Conservation (phyloP, 306 rosid species). For the Rubus idaeus region DNA sequence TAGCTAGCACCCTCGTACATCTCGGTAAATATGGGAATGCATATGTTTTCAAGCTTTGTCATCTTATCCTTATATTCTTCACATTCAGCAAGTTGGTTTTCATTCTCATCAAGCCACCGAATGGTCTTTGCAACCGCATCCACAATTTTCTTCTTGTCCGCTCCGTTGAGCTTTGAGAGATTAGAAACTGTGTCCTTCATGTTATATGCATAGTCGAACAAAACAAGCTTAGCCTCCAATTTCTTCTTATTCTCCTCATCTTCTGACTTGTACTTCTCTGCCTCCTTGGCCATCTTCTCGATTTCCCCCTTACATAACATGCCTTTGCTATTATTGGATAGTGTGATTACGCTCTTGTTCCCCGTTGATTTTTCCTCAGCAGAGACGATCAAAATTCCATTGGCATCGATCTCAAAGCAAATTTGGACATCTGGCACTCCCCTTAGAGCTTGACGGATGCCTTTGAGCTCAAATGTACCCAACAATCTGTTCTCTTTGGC, state of each 20-base stretch:
- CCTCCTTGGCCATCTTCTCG: background rate
- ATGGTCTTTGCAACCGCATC: background rate
- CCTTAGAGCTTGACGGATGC: constrained; percentile 5
- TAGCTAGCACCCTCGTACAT: constrained; percentile 40
- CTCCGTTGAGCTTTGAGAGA: background rate
- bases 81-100: constrained; percentile 1
- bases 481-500: constrained; percentile 11
- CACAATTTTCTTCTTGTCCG: background rate
- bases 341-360: constrained; percentile 7
- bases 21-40: background rate
- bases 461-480: constrained; percentile 7
- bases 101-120: background rate
- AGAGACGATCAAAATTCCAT: constrained; percentile 5
- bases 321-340: constrained; percentile 1
- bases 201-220: background rate
- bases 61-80: background rate
- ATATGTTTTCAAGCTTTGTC: background rate
- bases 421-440: constrained; percentile 12
- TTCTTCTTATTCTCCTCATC: constrained; percentile 17
- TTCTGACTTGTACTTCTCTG: constrained; percentile 1
- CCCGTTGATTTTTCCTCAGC: constrained; percentile 2
- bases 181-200: background rate
- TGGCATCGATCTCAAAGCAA: constrained; percentile 16
- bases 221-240: constrained; percentile 3
- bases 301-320: background rate